phyloP scores from a whole-genome alignment of 768 basidiomycete species.

The Suillus ampliporus region DNA sequence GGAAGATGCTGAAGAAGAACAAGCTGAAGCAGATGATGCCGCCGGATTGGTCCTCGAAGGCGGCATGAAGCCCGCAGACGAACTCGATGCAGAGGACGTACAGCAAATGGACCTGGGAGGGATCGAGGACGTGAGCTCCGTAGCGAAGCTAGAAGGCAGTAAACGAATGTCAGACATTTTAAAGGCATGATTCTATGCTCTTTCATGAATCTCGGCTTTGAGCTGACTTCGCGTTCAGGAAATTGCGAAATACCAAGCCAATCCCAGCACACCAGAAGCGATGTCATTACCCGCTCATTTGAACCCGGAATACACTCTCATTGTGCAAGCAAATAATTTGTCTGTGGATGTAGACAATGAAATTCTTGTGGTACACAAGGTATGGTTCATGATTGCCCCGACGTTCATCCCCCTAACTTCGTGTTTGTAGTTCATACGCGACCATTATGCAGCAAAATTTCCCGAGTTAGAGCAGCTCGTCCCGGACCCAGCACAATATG shows the following conservation, averaged over 20 bases:
- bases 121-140: slow-evolving; percentile 84
- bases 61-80: slow-evolving; percentile 92
- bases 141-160: slow-evolving; percentile 89
- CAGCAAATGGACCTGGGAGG: slow-evolving; percentile 89
- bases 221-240: slow-evolving; percentile 55
- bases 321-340: slow-evolving; percentile 97
- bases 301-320: slow-evolving; percentile 95
- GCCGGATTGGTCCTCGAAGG: slow-evolving; percentile 78
- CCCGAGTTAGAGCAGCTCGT: slow-evolving; percentile 97
- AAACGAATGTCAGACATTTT: slow-evolving; percentile 89
- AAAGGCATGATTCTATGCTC: slow-evolving; percentile 47
- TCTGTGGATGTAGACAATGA: slow-evolving; percentile 99
- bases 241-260: slow-evolving; percentile 83
- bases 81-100: slow-evolving; percentile 93
- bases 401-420: slow-evolving; percentile 16
- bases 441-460: slow-evolving; percentile 94
- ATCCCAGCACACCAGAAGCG: slow-evolving; percentile 79
- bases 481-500: slow-evolving; percentile 89
- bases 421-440: slow-evolving; percentile 83
- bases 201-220: not conserved
- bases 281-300: slow-evolving; percentile 83
- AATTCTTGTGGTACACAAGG: slow-evolving; percentile 96
- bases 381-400: slow-evolving; percentile 30
- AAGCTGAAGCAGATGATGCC: slow-evolving; percentile 44
- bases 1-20: slow-evolving; percentile 47